Conservation (phyloP, 2,329 filamentous ascomycete genomes). For the Acephala macrosclerotiorum region DNA sequence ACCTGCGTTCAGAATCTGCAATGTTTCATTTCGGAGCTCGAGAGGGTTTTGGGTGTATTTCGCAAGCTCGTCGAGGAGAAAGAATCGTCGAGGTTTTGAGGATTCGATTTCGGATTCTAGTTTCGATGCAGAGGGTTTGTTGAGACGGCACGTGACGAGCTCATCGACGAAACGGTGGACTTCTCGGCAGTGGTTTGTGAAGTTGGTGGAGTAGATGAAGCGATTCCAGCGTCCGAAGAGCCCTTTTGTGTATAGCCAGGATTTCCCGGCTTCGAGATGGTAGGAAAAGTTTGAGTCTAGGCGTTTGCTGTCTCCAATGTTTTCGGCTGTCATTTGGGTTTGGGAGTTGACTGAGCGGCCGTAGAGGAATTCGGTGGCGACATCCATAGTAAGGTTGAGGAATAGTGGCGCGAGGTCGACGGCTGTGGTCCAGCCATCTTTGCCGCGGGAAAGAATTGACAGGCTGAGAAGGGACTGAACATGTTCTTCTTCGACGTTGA, state of each 20-base stretch:
- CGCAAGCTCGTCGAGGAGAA: slow-evolving; percentile 85
- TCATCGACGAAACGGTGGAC: slow-evolving; percentile 62
- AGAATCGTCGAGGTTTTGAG: slow-evolving; percentile 49
- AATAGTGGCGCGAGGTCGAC: slow-evolving; percentile 71
- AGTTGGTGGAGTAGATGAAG: slow-evolving; percentile 1
- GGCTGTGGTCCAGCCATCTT: slow-evolving; percentile 52
- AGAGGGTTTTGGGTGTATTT: slow-evolving; percentile 74
- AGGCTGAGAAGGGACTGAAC: slow-evolving; percentile 64
- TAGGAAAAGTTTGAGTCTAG: not conserved
- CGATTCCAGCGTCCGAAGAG: not conserved
- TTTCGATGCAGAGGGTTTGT: slow-evolving; percentile 28
- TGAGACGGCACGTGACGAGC: slow-evolving; percentile 48
- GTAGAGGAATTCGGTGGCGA: slow-evolving; percentile 57
- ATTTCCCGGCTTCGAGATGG: slow-evolving; percentile 60
- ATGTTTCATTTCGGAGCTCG: slow-evolving; percentile 81
- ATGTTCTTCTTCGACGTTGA: slow-evolving; percentile 75
- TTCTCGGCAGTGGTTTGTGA: slow-evolving; percentile 58
- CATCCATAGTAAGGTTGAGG: slow-evolving; percentile 66
- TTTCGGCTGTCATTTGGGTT: slow-evolving; percentile 59
- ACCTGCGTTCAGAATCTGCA: slow-evolving; percentile 79
- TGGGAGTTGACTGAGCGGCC: slow-evolving; percentile 58
- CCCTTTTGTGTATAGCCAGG: slow-evolving; percentile 27
- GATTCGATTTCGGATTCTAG: slow-evolving; percentile 40
- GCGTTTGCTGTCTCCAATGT: not conserved
- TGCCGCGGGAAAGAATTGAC: slow-evolving; percentile 52